These are phyloP conservation scores for Nitzschia inconspicua DNA, from an alignment of 108 stramenopile genomes.

Conservation along the genomic window DNA sequence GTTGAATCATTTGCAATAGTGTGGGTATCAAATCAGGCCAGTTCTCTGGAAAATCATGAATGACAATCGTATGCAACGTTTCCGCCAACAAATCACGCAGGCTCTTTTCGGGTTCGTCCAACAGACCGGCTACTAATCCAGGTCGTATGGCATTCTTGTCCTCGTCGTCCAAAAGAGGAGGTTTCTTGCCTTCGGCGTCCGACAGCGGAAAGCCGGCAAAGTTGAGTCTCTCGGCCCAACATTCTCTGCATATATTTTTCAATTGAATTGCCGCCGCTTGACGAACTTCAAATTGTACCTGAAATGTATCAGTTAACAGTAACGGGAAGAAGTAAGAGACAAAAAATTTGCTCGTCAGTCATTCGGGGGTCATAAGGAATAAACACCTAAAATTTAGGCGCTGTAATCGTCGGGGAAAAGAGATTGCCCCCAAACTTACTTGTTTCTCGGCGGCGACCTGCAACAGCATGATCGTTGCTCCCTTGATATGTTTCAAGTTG, in stretches of 20 bases:
- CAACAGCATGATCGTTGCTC: slow-evolving; percentile 69
- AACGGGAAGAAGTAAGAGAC: background rate
- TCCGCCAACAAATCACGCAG: slow-evolving; percentile 91
- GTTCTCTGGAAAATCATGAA: slow-evolving; percentile 89
- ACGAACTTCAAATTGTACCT: slow-evolving; percentile 84
- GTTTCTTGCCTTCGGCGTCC: slow-evolving; percentile 40
- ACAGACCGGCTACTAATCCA: slow-evolving; percentile 72
- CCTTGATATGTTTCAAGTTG: slow-evolving; percentile 80
- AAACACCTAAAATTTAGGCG: no score
- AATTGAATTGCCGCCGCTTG: slow-evolving; percentile 90
- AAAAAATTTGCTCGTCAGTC: background rate
- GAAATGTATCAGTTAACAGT: background rate
- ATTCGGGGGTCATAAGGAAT: background rate
- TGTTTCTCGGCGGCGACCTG: slow-evolving; percentile 83
- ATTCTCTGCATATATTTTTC: slow-evolving; percentile 88
- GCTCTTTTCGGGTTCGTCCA: slow-evolving; percentile 83
- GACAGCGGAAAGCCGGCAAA: slow-evolving; percentile 49
- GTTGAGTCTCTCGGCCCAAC: slow-evolving; percentile 80
- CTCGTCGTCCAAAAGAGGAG: slow-evolving; percentile 55
- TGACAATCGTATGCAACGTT: slow-evolving; percentile 83
- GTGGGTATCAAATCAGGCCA: slow-evolving; percentile 89
- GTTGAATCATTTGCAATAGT: slow-evolving; percentile 76
- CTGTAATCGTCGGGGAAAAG: no score
- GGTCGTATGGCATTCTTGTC: slow-evolving; percentile 68
- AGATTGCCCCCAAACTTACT: slow-evolving; percentile 61